Base-by-base conservation (phyloP, 371 early-diverging fungal genomes). In the Saksenaea vasiformis region DNA sequence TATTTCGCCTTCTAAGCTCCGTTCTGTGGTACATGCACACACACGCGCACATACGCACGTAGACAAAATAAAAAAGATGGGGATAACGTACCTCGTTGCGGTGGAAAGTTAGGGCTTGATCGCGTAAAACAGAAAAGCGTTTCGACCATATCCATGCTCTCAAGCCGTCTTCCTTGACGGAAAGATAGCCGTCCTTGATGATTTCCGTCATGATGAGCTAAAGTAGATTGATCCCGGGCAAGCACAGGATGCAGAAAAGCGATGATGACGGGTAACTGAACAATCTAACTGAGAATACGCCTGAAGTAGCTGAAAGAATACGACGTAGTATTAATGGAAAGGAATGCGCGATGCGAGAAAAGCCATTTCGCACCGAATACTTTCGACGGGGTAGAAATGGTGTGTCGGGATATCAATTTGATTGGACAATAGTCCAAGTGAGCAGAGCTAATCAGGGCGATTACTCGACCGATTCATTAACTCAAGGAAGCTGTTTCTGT, bases 121-220 rank as follows among this genome's bases (percentile, higher is more conserved):
- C 93, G 62, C 95, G 85, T 9, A 98, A 82, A 13, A 95, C 84
- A 66, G 93, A 87, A 85, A 91, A 97, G 38, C 96, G 81, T 78
- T 95, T 95, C 54, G 93, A 90, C 98, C 98, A 98, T 68, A 95
- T 87, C 85, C 95, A 96, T 53, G 91, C 87, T 59, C 88, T 74
- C 56, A 94, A 74, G 56, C 94, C 93, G 53, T 93, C 94, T 70
- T 98, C 97, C 80, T 94, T 95, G 57, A 97, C 88, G 41, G 85
- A 84, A 56, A 89, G 79, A 69, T 94, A 91, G 54, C 95, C 95
- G 57, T 90, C 83, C 79, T 94, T 95, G 58, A 95, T 76, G 24
- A 89, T 85, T 66, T 80, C 76, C 53, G 79, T 69, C 85, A 85
- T 85, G 64, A 43, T 43, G 65, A 17, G 61, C 44, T n/a, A 35